Evolutionary conservation across 2,329 filamentous ascomycete species (phyloP), one percentile per base, ranked within the genome.

Genomic region (Scleromitrula shiraiana): DNA sequence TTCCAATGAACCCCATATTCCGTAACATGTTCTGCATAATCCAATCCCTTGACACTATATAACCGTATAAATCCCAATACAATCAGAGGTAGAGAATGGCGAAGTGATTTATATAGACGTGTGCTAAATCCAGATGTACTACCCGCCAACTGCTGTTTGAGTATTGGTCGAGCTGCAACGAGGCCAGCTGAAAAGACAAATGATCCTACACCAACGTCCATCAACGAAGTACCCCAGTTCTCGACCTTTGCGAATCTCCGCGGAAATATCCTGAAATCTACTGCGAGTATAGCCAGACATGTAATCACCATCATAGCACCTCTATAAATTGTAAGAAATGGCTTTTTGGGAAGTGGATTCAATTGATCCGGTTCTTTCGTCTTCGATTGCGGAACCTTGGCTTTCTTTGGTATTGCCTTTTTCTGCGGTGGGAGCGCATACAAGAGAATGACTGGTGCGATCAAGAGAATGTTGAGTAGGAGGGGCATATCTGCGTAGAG

Each of bases 1-100:
- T 98, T 98, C 93, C 93, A 98, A 67, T 98, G 93, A 8, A 98
- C 88, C 36, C 93, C 93, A 63, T 98, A 98, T 64, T 98, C 93
- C 12, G 88, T 89, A 50, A 96, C 88, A 70, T 98, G 93, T 65
- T 98, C 93, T 3, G 90, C 90, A 64, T 98, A 98, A 64, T 97
- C 89, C 24, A 96, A 72, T 6, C 88, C 87, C 68, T 98, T 98
- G 62, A 97, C 90, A 58, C 83, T 94, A 56, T 88, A 80, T 20
- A 97, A 75, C 20, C 93, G 81, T 47, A 94, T 72, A 20, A 93
- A 64, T 12, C 93, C 93, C 4, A 98, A 74, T 2, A 84, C 71
- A 17, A 96, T 69, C 5, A 98, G 74, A 1, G 93, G 91, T 22
- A 95, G 66, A 1, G 91, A 88, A 67, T 95, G 89, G 35, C 88